Evolutionary conservation across 192 early-diverging fungal species (phyloP).

Genomic region (Coemansia biformis): DNA sequence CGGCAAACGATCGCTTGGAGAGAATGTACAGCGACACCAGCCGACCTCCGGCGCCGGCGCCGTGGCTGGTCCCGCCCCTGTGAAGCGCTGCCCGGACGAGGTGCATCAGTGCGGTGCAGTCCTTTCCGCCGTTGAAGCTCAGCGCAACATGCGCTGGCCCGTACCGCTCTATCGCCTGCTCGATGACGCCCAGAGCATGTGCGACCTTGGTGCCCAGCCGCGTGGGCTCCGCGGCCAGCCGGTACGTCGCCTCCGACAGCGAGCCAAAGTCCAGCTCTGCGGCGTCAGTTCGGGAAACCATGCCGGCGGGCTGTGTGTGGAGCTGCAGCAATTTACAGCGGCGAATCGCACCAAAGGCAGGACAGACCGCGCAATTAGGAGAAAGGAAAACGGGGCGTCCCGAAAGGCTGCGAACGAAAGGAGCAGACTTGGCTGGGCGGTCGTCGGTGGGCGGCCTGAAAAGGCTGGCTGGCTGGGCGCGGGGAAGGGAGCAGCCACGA

Average conservation of each 20-base stretch:
- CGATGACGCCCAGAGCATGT: conserved; percentile 30
- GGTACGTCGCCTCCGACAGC: conserved; percentile 26
- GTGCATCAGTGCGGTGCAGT: conserved; percentile 90
- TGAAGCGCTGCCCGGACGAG: conserved; percentile 65
- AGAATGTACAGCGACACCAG: conserved; percentile 74
- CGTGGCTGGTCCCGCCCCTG: conserved; percentile 16
- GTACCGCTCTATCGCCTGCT: conserved; percentile 49
- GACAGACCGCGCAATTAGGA: too few relatives aligned
- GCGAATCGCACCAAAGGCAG: too few relatives aligned
- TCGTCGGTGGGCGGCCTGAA: too few relatives aligned
- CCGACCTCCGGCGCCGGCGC: conserved; percentile 4
- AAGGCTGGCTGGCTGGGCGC: too few relatives aligned
- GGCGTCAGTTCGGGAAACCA: conserved; percentile 30
- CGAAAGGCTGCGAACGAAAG: too few relatives aligned
- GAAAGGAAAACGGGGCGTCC: too few relatives aligned
- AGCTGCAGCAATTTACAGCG: not conserved
- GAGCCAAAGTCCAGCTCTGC: conserved; percentile 26
- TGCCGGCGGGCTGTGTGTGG: not conserved
- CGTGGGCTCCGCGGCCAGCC: conserved; percentile 20
- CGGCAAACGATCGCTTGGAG: conserved; percentile 69
- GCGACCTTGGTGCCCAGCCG: conserved; percentile 32
- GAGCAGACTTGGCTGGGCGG: too few relatives aligned
- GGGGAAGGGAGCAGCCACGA: too few relatives aligned
- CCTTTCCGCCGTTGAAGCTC: conserved; percentile 96
- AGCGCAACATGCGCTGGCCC: conserved; percentile 59